Conservation (phyloP, 2,329 filamentous ascomycete species). For the Parasarocladium wereldwijsianum region DNA sequence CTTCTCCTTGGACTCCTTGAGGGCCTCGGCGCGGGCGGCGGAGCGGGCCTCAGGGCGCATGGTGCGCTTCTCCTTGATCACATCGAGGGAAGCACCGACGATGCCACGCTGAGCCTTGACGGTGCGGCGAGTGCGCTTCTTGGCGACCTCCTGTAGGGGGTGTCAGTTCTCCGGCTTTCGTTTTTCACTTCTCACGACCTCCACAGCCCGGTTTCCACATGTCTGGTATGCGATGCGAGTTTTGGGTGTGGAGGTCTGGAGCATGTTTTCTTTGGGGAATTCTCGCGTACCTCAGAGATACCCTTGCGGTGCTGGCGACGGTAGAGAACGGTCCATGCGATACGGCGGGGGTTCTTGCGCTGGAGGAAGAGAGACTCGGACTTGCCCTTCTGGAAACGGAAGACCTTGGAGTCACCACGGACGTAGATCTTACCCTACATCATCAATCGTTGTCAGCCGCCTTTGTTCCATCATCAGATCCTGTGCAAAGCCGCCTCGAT, state of each 20-base stretch:
- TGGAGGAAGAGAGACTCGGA: slow-evolving; percentile 99
- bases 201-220: slow-evolving; percentile 1
- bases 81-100: slow-evolving; percentile 96
- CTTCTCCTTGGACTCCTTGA: slow-evolving; percentile 99
- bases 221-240: slow-evolving; percentile 3
- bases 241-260: slow-evolving; percentile 1
- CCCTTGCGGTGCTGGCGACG: slow-evolving; percentile 99
- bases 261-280: too few species aligned
- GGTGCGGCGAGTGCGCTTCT: slow-evolving; percentile 96
- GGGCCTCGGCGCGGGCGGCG: slow-evolving; percentile 76
- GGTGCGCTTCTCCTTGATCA: slow-evolving; percentile 97
- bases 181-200: not conserved
- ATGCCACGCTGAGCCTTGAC: slow-evolving; percentile 99
- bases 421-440: slow-evolving; percentile 96
- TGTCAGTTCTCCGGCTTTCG: slow-evolving; percentile 20
- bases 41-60: slow-evolving; percentile 91
- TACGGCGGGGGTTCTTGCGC: slow-evolving; percentile 99
- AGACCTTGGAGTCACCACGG: slow-evolving; percentile 99
- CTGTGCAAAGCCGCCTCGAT: too few species aligned
- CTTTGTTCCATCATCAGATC: too few species aligned
- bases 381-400: slow-evolving; percentile 99
- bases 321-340: slow-evolving; percentile 97
- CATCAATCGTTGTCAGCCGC: slow-evolving; percentile 9
- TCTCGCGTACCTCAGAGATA: slow-evolving; percentile 87
- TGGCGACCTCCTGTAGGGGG: slow-evolving; percentile 79